phyloP scores from a whole-genome alignment of 2,329 filamentous ascomycete species.

The Fusarium metavorans region DNA sequence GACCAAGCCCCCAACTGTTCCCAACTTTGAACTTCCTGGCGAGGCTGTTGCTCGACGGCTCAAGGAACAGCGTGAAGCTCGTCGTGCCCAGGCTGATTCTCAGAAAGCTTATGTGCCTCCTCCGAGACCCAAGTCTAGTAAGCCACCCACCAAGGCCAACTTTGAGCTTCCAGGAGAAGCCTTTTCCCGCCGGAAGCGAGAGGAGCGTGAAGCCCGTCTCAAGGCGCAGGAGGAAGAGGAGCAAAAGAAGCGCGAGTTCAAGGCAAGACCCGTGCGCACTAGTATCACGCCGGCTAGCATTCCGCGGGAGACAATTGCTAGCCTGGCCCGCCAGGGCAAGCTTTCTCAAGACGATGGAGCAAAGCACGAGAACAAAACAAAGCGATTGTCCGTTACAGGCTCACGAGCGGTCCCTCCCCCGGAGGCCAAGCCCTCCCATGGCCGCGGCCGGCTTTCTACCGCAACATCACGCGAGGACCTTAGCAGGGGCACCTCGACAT shows the following conservation, averaged over 20 bases:
- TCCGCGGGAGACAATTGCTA: slow-evolving; percentile 69
- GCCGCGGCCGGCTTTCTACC: slow-evolving; percentile 46
- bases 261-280: slow-evolving; percentile 67
- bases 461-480: slow-evolving; percentile 37
- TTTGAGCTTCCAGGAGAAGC: slow-evolving; percentile 75
- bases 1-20: slow-evolving; percentile 64
- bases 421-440: slow-evolving; percentile 27
- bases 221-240: slow-evolving; percentile 71
- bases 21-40: slow-evolving; percentile 72
- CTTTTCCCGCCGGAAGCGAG: slow-evolving; percentile 66
- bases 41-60: slow-evolving; percentile 69
- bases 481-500: slow-evolving; percentile 59
- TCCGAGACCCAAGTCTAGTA: slow-evolving; percentile 62
- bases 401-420: slow-evolving; percentile 12
- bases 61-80: slow-evolving; percentile 70
- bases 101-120: slow-evolving; percentile 53
- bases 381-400: slow-evolving; percentile 42
- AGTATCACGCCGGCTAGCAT: slow-evolving; percentile 55
- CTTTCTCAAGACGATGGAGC: slow-evolving; percentile 44
- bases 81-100: slow-evolving; percentile 54
- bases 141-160: slow-evolving; percentile 63
- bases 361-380: slow-evolving; percentile 35
- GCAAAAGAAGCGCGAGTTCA: slow-evolving; percentile 71
- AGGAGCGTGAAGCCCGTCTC: slow-evolving; percentile 67
- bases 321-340: slow-evolving; percentile 65